These are phyloP conservation scores for Spinacia oleracea DNA, from an alignment of 179 eudicot genomes.

Conservation along the genomic window DNA sequence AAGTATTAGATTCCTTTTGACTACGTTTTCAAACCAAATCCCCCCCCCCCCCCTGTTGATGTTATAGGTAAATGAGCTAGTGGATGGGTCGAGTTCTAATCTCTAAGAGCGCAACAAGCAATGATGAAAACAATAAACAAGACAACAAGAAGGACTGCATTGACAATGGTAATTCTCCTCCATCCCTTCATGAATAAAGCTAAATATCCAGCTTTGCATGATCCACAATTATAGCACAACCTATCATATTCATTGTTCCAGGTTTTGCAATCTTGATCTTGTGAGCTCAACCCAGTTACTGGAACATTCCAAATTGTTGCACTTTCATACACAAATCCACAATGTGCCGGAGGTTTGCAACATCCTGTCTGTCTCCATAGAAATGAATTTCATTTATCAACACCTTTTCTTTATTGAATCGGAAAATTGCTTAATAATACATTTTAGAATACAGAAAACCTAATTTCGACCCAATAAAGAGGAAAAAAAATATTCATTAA, in stretches of 20 bases:
- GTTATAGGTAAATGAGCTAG: neutral
- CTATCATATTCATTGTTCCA: conserved; percentile 30
- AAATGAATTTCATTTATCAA: neutral
- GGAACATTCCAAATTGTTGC: conserved; percentile 33
- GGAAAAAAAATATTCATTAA: no score
- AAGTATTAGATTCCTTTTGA: no score
- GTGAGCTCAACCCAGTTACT: conserved; percentile 25
- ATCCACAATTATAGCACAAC: conserved; percentile 36
- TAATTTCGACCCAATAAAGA: no score
- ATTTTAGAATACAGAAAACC: no score
- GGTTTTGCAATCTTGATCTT: conserved; percentile 32
- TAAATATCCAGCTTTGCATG: conserved; percentile 44
- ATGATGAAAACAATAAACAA: conserved; percentile 34
- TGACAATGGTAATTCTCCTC: conserved; percentile 25
- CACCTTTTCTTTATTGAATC: neutral
- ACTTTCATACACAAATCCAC: conserved; percentile 35
- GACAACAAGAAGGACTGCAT: conserved; percentile 28
- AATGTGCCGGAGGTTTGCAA: conserved; percentile 40
- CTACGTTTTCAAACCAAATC: no score
- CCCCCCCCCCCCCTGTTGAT: no score
- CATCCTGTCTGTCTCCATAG: conserved; percentile 36
- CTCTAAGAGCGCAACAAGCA: conserved; percentile 37
- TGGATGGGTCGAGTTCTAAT: conserved; percentile 5
- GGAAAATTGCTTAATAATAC: no score
- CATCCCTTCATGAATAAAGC: conserved; percentile 37